Evolutionary conservation across 2,329 filamentous ascomycete species (phyloP), one percentile per base, ranked within the genome.

Genomic region (Cladosporium sp.): DNA sequence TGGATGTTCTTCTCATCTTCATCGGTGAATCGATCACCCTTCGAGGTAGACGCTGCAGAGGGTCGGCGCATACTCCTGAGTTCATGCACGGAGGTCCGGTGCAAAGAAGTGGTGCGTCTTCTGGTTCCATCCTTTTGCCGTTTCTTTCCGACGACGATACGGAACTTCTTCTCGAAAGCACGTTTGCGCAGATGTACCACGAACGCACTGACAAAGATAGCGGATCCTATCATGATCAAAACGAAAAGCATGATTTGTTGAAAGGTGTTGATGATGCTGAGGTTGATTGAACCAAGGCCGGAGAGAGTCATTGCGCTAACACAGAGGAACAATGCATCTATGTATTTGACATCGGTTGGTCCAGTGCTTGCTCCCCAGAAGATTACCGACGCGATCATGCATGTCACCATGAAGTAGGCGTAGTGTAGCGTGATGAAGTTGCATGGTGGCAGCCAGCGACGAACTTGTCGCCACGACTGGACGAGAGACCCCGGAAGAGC

Each of bases 161-260:
- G 78, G 67, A 91, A 87, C 23, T 85, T 84, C 65, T 79, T 81
- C 74, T 90, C 85, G 69, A 91, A 91, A 12, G 85, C 86, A 66
- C 81, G 79, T 70, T 84, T 86, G 46, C 89, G 81, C 8, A 88
- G 82, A 56, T 84, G 77, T 3, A 91, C 83, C 2, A 90, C 89
- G 68, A 85, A 86, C 37, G 86, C 84, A 1, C 86, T 89, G 1
- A 91, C 86, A 72, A 88, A 86, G n/a, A 91, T 86, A 14, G 85
- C 81, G 64, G 87, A 88, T 1, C 90, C 90, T 7, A 89, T 74
- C 55, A 91, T 80, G 67, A 91, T 88, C 50, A 91, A 79, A 3
- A 88, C 66, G 70, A 88, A 90, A 11, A 92, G 80, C 46, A 90
- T 77, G 31, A 85, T 78, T 74, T 92, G 90, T 75, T 92, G 89